Evolutionary conservation across 179 eudicot species (phyloP), one percentile per base, ranked within the genome.

Genomic region (Gypsophila paniculata): DNA sequence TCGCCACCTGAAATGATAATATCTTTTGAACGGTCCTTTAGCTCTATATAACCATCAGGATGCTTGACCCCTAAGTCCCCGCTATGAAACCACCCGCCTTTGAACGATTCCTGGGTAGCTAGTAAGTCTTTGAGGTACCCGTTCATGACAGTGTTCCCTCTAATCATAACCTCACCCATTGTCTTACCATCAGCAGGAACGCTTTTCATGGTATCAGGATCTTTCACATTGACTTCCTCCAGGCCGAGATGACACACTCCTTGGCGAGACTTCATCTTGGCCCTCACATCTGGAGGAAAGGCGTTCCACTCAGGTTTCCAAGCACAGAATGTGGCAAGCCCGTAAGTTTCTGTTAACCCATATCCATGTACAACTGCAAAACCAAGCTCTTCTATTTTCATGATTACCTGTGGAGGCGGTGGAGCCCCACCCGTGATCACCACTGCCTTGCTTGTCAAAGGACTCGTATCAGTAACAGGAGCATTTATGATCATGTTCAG

Each of bases 221-320:
- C 89, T 71, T 80, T 89, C 36, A 91, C 66, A 76, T 91, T 96
- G 11, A 85, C 80, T 70, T 87, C 96, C 74, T 87, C 91, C 61
- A 91, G 54, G 62, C 84, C 84, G 8, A 79, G 18, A 72, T 85
- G 93, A 17, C 78, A 82, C 39, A 91, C 69, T 62, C 97, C 97
- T 69, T 91, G 97, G 22, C 91, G 86, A 25, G 97, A 68, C 75
- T 86, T 88, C 13, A 91, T 71, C 76, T 78, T 84, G 23, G 86
- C 83, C 71, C 76, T 82, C 14, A 80, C 75, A 15, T 81, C 71
- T 0, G 76, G 79, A 19, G 89, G 78, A 64, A 87, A 75, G 5
- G 80, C 29, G 61, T 89, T 82, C 97, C 97, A 91, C 68, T 91
- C 87, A 1, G 97, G 93, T 69, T 82, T 88, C 97, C 97, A 91